Base-by-base conservation (phyloP, 805 yeast species). In the Starmera quercuum region DNA sequence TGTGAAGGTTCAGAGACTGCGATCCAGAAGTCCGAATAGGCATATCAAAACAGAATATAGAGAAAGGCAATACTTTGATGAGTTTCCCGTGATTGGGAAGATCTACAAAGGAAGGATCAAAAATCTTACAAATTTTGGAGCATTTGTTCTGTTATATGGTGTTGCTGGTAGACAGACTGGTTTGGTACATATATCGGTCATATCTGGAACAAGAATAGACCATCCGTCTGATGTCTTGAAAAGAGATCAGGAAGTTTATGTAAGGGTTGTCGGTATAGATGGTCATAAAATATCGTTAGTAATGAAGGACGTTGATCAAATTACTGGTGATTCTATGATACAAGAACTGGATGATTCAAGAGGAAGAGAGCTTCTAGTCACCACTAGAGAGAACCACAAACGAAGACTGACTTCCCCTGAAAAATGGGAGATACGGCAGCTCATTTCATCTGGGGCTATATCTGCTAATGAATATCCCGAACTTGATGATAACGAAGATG, bases 381-480 rank as follows among this genome's bases (percentile, higher is more conserved):
- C 37, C 3, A 43, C 43, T 21, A 23, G 30, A 7, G 27, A 25
- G 8, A 45, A 43, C 10, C 41, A 37, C 7, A 62, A 56, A 40
- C 59, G 66, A 39, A 66, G 83, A 33, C 54, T 80, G 23, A 80
- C 94, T 0, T 82, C 94, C 0, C 94, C 94, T 0, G 97, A 88
- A 56, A 59, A 86, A 36, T 88, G 96, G 95, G 97, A 90, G 51
- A 68, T 84, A 33, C 66, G 83, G 22, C 96, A 88, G 51, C 59
- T 88, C 29, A 83, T 82, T 18, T 78, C 90, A 0, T 73, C 90
- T 5, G 95, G 95, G 3, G 88, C 74, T 1, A 73, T 76, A 0
- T 64, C 76, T 5, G 72, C 80, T 1, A 66, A 73, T 3, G 88
- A 80, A 40, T 77, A 78, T 48, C 87, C 87, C 2, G 88, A 78